A percentile compares a stretch with the other conserved stretches of the same genome.
Conservation (phyloP, 2,329 filamentous ascomycete genomes). For the Botryotinia narcissicola region DNA sequence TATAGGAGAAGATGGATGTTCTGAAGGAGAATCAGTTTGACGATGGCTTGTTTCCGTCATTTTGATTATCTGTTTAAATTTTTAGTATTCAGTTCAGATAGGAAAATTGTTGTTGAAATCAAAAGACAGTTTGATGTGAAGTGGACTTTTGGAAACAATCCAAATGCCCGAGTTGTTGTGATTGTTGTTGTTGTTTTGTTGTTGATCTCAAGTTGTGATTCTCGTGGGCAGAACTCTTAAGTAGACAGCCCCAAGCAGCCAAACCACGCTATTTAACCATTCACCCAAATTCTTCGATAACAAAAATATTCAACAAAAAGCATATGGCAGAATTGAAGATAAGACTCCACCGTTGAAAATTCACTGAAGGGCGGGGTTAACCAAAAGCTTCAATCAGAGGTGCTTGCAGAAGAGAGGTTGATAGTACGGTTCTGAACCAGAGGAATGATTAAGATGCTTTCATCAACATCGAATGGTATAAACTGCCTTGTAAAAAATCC, state of each 20-base stretch:
- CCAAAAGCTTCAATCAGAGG: neutral
- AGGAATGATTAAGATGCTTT: neutral
- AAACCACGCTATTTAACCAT: neutral
- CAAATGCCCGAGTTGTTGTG: neutral
- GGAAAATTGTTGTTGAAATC: neutral
- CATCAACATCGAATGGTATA: neutral
- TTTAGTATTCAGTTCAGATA: neutral
- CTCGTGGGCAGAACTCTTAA: neutral
- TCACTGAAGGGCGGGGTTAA: constrained; percentile 1
- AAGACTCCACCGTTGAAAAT: neutral
- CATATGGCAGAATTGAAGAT: neutral
- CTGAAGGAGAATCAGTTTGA: neutral
- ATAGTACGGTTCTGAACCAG: neutral
- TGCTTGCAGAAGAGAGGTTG: neutral
- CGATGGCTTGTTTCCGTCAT: constrained; percentile 9
- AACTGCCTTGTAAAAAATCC: neutral
- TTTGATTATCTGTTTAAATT: neutral
- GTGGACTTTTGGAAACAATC: neutral
- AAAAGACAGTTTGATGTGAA: neutral
- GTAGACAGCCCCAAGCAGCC: neutral
- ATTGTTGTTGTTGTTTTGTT: constrained; percentile 7
- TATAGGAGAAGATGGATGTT: neutral
- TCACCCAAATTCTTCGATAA: neutral
- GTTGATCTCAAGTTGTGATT: neutral
- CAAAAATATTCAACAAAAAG: neutral